Percentiles rank a stretch among this genome's conserved stretches.
These are phyloP conservation scores for Phytophthora hybrid DNA, from an alignment of 352 stramenopile species.

Conservation along the genomic window DNA sequence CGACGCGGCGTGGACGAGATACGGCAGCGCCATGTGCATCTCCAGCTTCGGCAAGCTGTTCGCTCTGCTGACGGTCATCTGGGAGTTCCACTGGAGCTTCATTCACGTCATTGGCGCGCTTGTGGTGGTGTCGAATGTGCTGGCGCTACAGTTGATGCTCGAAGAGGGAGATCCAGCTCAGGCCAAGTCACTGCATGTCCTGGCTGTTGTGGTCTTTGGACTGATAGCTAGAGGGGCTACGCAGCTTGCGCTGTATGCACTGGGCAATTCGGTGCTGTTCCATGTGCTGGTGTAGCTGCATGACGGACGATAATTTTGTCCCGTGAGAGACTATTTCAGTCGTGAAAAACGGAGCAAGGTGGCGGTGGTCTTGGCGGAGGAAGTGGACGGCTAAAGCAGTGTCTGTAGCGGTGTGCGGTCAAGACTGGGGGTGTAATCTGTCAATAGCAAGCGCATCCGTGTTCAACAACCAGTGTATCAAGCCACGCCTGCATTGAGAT, in stretches of 20 bases:
- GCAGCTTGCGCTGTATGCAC: slow-evolving; percentile 68
- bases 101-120: slow-evolving; percentile 83
- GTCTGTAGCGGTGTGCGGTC: slow-evolving; percentile 5
- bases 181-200: slow-evolving; percentile 44
- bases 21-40: slow-evolving; percentile 75
- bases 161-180: slow-evolving; percentile 50
- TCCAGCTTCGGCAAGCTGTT: slow-evolving; percentile 89
- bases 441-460: slow-evolving; percentile 27
- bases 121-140: slow-evolving; percentile 76
- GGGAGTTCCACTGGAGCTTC: slow-evolving; percentile 89
- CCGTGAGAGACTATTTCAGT: slow-evolving; percentile 35
- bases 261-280: slow-evolving; percentile 82
- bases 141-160: slow-evolving; percentile 77
- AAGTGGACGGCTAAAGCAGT: not conserved
- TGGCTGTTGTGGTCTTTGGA: slow-evolving; percentile 50
- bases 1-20: slow-evolving; percentile 41
- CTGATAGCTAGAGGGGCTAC: slow-evolving; percentile 49
- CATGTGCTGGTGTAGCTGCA: slow-evolving; percentile 67
- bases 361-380: not conserved
- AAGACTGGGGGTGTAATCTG: slow-evolving; percentile 22
- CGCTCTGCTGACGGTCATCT: slow-evolving; percentile 85
- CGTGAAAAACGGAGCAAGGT: slow-evolving; percentile 25
- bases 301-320: slow-evolving; percentile 28
- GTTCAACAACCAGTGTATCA: not conserved
- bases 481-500: not conserved